Percentiles rank a stretch among this genome's conserved stretches.
Conservation (phyloP, 1,139 yeast genomes). For the Entelexis sorbosivorans region DNA sequence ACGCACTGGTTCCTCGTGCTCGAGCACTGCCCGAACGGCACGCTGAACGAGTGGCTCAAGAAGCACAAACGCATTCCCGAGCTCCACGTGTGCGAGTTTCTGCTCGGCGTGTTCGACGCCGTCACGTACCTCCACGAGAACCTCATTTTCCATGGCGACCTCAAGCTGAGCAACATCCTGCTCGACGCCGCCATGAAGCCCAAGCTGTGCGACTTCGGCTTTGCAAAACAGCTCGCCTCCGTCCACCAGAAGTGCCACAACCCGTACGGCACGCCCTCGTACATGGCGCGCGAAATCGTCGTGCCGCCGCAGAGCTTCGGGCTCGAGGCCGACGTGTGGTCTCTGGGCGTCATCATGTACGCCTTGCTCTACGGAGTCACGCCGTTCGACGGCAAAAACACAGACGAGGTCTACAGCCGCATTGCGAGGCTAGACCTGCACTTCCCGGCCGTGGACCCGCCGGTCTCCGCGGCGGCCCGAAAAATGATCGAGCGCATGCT, state of each 20-base stretch:
- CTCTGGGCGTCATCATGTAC: conserved; percentile 88
- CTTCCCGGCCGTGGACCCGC: conserved; percentile 39
- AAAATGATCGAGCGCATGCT: conserved; percentile 13
- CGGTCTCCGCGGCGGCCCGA: conserved; percentile 1
- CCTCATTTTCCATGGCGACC: conserved; percentile 85
- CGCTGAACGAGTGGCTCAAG: conserved; percentile 82
- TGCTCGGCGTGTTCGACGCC: conserved; percentile 89
- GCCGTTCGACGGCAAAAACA: conserved; percentile 91
- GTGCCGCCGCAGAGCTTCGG: conserved; percentile 77
- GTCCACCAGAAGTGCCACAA: conserved; percentile 67
- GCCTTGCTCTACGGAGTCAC: conserved; percentile 86
- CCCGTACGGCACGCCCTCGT: conserved; percentile 96
- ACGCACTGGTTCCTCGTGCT: conserved; percentile 70
- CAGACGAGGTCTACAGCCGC: conserved; percentile 75
- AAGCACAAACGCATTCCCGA: conserved; percentile 72
- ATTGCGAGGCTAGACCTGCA: conserved; percentile 69
- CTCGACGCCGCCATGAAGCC: conserved; percentile 83
- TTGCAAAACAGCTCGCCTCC: conserved; percentile 74
- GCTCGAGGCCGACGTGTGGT: conserved; percentile 93
- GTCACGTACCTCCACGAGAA: conserved; percentile 80
- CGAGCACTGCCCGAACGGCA: conserved; percentile 71
- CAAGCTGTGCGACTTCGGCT: conserved; percentile 91
- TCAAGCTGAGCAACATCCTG: conserved; percentile 86
- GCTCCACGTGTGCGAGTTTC: conserved; percentile 77
- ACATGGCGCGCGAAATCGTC: conserved; percentile 92